Percentiles rank a stretch among this genome's conserved stretches.
Conservation (phyloP, 768 basidiomycete species). For the Lentinula edodes region DNA sequence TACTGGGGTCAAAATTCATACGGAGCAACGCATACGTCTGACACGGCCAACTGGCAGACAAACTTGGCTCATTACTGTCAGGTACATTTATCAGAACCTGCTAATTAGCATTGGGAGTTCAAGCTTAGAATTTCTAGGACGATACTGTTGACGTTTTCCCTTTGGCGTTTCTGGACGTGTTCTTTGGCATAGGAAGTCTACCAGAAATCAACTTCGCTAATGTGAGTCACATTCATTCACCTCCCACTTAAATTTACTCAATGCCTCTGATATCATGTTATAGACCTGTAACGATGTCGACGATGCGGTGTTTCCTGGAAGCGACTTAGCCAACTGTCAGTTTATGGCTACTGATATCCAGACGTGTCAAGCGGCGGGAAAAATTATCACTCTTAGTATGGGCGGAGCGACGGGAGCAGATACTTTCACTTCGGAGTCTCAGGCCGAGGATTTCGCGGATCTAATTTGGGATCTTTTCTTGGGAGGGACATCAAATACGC, state of each 20-base stretch:
- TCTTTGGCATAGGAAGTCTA: constrained; percentile 51
- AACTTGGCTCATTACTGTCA: constrained; percentile 47
- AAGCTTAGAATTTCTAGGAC: constrained; percentile 32
- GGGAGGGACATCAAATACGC: constrained; percentile 48
- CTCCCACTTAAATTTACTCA: not conserved
- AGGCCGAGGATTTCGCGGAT: constrained; percentile 48
- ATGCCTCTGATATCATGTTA: not conserved
- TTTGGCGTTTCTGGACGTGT: constrained; percentile 55
- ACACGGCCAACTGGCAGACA: constrained; percentile 45
- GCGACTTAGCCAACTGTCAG: constrained; percentile 51
- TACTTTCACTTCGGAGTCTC: constrained; percentile 43
- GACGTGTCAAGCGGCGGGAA: constrained; percentile 52
- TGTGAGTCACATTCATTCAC: constrained; percentile 23
- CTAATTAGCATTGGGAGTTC: not conserved
- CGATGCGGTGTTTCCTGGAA: constrained; percentile 45
- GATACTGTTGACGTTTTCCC: constrained; percentile 53
- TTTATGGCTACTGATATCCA: constrained; percentile 52
- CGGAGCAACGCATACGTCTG: constrained; percentile 40
- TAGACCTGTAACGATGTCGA: constrained; percentile 45
- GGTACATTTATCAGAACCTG: constrained; percentile 18
- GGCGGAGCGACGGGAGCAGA: constrained; percentile 51
- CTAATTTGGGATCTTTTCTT: constrained; percentile 67
- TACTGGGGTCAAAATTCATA: constrained; percentile 60
- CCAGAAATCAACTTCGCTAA: constrained; percentile 61
- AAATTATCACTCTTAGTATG: constrained; percentile 41